Percentiles rank a stretch among this genome's conserved stretches.
phyloP scores from a whole-genome alignment of 371 early-diverging fungal species.

The Mortierella polycephala region DNA sequence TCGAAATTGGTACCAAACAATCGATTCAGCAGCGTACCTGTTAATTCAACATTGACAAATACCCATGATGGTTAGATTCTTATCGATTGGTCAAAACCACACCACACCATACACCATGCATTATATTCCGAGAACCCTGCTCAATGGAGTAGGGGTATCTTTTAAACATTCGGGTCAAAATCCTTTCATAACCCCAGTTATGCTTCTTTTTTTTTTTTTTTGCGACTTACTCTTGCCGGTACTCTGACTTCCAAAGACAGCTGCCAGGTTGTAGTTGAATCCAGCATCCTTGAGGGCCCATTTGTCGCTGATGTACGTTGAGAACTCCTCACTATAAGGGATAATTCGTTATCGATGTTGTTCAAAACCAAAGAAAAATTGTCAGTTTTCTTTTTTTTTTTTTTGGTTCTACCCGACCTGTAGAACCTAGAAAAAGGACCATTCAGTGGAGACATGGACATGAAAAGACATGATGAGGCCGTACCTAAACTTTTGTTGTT shows the following conservation, averaged over 20 bases:
- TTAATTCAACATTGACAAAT: too few species aligned
- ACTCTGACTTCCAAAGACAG: constrained; percentile 98
- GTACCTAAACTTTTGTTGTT: neutral
- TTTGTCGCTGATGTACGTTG: constrained; percentile 76
- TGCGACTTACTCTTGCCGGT: constrained; percentile 90
- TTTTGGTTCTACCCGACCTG: too few species aligned
- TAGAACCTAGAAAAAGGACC: too few species aligned
- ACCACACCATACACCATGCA: too few species aligned
- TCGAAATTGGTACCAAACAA: constrained; percentile 95
- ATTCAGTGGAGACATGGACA: neutral
- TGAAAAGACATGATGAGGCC: neutral
- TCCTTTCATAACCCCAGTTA: neutral
- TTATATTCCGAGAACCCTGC: too few species aligned
- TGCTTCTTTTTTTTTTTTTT: neutral
- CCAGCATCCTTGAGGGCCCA: constrained; percentile 90
- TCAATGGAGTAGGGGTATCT: too few species aligned
- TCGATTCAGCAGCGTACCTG: constrained; percentile 94
- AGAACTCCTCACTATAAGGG: constrained; percentile 66
- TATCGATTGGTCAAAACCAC: too few species aligned
- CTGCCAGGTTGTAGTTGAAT: constrained; percentile 95
- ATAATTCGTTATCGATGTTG: neutral
- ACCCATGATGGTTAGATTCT: too few species aligned
- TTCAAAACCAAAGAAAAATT: too few species aligned
- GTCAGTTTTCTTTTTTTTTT: too few species aligned
- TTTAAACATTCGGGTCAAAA: neutral